Base-by-base conservation (phyloP, 2,329 filamentous ascomycete genomes). In the Ploettnerulaceae sp. region DNA sequence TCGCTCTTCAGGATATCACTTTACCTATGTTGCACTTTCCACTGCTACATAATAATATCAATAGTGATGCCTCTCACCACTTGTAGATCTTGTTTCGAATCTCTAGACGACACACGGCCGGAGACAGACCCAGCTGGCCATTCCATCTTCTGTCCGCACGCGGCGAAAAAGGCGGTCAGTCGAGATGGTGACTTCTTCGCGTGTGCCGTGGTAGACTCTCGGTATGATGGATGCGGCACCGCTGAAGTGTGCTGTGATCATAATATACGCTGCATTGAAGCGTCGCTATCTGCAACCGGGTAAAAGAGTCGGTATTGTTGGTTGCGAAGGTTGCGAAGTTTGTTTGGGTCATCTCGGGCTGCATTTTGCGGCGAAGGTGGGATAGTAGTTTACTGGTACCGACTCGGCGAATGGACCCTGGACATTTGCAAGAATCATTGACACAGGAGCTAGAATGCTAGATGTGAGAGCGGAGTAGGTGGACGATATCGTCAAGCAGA, bases 161-260 rank as follows among this genome's bases (percentile, higher is more conserved):
- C 46, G 2, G 37, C 26, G n/a, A 48, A 48, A 15, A 34, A 44
- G n/a, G 46, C 39, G 9, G 25, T 48, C 3, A 35, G 21, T 21
- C 24, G 28, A 11, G 26, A 12, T 17, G 69, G 70, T 2, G 69
- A 69, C 0, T 72, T 72, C 34, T 53, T 60, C 5, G 67, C 71
- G 53, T 71, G 70, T 45, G 68, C 67, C 0, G 59, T 71, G 8
- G 68, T 70, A 67, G 46, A 72, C 52, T 60, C 62, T 15, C 57
- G 68, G 17, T 68, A 72, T 66, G 71, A 67, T 73, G 20, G 58
- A 67, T 0, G 71, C 70, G 0, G 75, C 84, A 3, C 85, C 86
- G 1, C 77, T 90, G 67, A 73, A 90, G 26, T 90, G 86, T 62
- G 86, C 81, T 1, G 86, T 86, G 0, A 73, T 89, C 45, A 90